A percentile compares a stretch with the other conserved stretches of the same genome.
These are phyloP conservation scores for Blastobotrys muscicola DNA, from an alignment of 805 yeast genomes.

Conservation along the genomic window DNA sequence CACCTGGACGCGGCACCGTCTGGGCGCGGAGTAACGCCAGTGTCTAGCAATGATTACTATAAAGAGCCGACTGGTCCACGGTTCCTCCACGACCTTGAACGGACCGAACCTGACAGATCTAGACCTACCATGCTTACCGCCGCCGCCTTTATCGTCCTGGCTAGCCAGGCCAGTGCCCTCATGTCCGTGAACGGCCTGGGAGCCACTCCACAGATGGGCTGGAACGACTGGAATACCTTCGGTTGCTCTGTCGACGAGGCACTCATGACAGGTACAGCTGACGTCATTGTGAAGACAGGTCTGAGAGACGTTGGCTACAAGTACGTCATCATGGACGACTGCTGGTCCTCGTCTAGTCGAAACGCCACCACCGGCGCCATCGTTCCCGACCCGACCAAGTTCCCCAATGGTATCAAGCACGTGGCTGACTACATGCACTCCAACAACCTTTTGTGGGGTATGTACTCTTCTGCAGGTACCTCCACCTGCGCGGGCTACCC, in stretches of 20 bases:
- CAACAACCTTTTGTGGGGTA: conserved; percentile 20
- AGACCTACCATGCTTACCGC: too few species aligned
- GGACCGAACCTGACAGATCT: too few species aligned
- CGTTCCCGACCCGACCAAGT: conserved; percentile 16
- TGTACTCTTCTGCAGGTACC: conserved; percentile 24
- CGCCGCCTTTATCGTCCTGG: too few species aligned
- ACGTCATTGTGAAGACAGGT: conserved; percentile 15
- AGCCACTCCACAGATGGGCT: conserved; percentile 1
- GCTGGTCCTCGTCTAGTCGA: conserved; percentile 18
- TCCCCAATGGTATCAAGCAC: conserved; percentile 20
- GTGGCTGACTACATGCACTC: conserved; percentile 18
- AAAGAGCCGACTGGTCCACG: too few species aligned
- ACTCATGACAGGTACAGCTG: conserved; percentile 16
- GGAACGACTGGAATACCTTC: conserved; percentile 21
- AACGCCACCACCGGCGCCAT: conserved; percentile 13
- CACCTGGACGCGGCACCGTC: too few species aligned
- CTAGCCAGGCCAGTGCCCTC: too few species aligned
- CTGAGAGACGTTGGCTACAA: conserved; percentile 20
- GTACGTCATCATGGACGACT: conserved; percentile 23
- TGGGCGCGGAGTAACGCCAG: too few species aligned
- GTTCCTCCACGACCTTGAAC: too few species aligned
- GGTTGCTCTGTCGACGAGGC: conserved; percentile 20
- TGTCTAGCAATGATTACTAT: too few species aligned
- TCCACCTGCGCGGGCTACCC: conserved; percentile 23
- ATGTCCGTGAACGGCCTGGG: too few species aligned